A percentile compares a stretch with the other conserved stretches of the same genome.
Evolutionary conservation across 257 asterid genomes (phyloP).

Genomic region (Gentiana macrophylla): DNA sequence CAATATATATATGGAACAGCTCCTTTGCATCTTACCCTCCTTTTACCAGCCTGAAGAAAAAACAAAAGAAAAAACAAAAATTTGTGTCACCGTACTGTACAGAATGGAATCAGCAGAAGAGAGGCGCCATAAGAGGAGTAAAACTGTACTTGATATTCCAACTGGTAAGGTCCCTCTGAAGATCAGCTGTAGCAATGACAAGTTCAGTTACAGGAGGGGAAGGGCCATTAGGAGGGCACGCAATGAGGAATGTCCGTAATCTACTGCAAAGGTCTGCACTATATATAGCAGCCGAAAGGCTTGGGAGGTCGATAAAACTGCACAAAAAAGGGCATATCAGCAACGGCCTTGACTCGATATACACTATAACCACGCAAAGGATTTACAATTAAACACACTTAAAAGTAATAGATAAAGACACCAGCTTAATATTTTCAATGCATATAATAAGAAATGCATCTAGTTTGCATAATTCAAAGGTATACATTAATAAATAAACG

Average conservation of each 20-base stretch:
- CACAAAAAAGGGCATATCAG: not conserved
- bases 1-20: constrained; percentile 64
- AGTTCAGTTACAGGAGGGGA: constrained; percentile 67
- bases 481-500: no score
- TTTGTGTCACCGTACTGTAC: constrained; percentile 3
- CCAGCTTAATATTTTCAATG: no score
- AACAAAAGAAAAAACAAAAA: no score
- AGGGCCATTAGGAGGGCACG: constrained; percentile 85
- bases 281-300: constrained; percentile 74
- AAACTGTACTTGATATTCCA: constrained; percentile 65
- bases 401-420: no score
- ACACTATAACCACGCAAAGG: no score
- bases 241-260: constrained; percentile 63
- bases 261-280: constrained; percentile 67
- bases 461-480: no score
- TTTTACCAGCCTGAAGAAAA: constrained; percentile 57
- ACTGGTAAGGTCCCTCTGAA: constrained; percentile 67
- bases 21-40: constrained; percentile 90
- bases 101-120: not conserved
- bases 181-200: constrained; percentile 75
- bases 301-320: constrained; percentile 91
- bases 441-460: no score
- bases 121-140: no score
- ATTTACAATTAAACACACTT: no score
- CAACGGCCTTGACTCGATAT: no score